phyloP scores from a whole-genome alignment of 106 monocot species.

The Apostasia shenzhenica region DNA sequence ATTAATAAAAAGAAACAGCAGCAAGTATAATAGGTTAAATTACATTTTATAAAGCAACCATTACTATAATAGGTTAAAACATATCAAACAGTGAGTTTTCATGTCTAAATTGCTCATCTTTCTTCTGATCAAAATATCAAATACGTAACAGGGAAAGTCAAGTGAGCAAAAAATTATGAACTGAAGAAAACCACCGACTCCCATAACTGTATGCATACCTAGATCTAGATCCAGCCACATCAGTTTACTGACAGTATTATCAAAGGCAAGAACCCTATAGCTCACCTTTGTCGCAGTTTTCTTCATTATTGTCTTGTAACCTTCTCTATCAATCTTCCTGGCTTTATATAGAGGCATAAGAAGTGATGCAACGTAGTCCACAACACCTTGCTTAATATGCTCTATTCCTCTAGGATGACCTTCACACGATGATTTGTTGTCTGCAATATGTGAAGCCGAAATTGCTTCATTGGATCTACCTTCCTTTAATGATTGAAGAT shows the following conservation, averaged over 20 bases:
- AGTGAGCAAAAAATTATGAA: neutral
- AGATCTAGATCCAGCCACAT: no score
- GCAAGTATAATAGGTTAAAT: neutral
- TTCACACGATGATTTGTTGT: constrained; percentile 47
- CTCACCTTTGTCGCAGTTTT: constrained; percentile 90
- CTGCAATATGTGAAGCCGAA: constrained; percentile 48
- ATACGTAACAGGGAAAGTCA: no score
- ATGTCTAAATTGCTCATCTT: no score
- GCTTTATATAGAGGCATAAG: constrained; percentile 93
- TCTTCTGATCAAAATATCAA: no score
- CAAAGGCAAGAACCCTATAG: neutral
- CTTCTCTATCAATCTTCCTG: constrained; percentile 81
- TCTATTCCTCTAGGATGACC: constrained; percentile 53
- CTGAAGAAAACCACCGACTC: neutral
- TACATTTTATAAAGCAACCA: neutral
- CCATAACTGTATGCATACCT: no score
- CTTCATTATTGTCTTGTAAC: constrained; percentile 92
- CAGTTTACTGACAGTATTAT: no score
- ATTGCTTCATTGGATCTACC: constrained; percentile 30
- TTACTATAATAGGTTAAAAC: neutral
- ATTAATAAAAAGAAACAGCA: neutral
- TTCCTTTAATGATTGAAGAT: constrained; percentile 8
- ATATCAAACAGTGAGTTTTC: neutral
- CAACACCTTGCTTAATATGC: constrained; percentile 76
- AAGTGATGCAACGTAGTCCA: constrained; percentile 81